Base-by-base conservation (phyloP, 1,139 yeast genomes). In the Taphrina deformans region DNA sequence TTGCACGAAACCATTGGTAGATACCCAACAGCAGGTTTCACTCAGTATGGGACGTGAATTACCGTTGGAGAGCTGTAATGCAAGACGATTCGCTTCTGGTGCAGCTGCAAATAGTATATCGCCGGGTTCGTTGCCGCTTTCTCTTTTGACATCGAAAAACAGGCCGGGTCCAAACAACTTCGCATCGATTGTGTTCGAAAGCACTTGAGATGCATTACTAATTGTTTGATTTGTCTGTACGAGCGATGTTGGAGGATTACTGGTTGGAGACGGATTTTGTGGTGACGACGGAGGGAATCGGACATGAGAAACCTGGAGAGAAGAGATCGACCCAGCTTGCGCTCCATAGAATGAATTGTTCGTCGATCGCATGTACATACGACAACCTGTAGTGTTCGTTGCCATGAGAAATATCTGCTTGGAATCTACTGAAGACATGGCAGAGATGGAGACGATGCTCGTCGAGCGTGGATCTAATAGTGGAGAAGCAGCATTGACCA, bases 121-220 rank as follows among this genome's bases (percentile, higher is more conserved):
- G 12, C 72, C 72, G 2, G 69, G 83, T n/a, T 65, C 63, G 1
- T 66, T 69, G 21, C 68, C 71, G 10, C 67, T 46, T 46, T 69
- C 68, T 50, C 69, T 70, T 38, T 56, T 46, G 21, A 83, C 80
- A 27, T 82, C 83, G 68, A 91, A 79, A 71, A 86, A 91, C 3
- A 90, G 86, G 10, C 96, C 96, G 0, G 97, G 97, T 29, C 96
- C 85, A 46, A 90, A 80, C 12, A 91, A 78, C 55, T 83, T 82
- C 29, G 83, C 52, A 26, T 52, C 59, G 6, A 45, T 52, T 1
- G 65, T 44, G 16, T 44, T 52, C 31, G 53, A 14, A n/a, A 61
- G 53, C 9, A 61, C 40, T 33, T 52, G 59, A 1, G 59, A 44
- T 12, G 59, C 29, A 27, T 14, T 44, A 14, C 26, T 48, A 18